Evolutionary conservation across 108 stramenopile genomes (phyloP), one percentile per base, ranked within the genome.

Genomic region (Cyclotella distinguenda): DNA sequence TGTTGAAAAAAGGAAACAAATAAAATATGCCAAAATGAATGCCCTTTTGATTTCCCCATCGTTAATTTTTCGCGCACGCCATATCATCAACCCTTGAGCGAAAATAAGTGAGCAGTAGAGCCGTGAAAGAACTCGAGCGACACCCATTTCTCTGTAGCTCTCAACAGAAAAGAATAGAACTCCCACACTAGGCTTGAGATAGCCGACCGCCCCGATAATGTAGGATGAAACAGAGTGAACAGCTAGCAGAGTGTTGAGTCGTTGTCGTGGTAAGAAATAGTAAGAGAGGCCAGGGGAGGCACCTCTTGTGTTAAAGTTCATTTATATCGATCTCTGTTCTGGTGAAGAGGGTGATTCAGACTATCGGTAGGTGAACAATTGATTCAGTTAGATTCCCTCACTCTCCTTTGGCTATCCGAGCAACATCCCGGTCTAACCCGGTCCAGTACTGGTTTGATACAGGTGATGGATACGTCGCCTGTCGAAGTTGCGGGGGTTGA

Each of bases 41-140:
- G 82, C 82, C 5, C 82, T 74, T 54, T 83, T 83, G 35, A 83
- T 79, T 39, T 83, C 78, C n/a, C 78, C 78, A 28, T 83, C 82
- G 45, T 83, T 75, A 40, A 83, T 83, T 13, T 58, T 60, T 10
- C 82, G 74, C 11, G 82, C 74, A 26, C 70, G 63, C 57, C 69
- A 75, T 48, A 83, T 83, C 60, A 83, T 83, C 5, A 83, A 40
- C 6, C 82, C 82, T 60, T 83, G 82, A 15, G 82, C 82, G 33
- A 80, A 72, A 44, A 83, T 79, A 15, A 83, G 60, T 26, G 70
- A 70, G 40, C 78, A 79, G 55, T 71, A 76, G 26, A 66, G 70
- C 12, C 78, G 57, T 6, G 65, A 39, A 13, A 83, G 64, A 31
- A 75, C 78, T 0, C 82, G 82, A 9, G 70, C 72, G 11, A 83